Percentiles rank a stretch among this genome's conserved stretches.
These are phyloP conservation scores for Paracoccidioides lutzii DNA, from an alignment of 2,329 filamentous ascomycete species.

Conservation along the genomic window DNA sequence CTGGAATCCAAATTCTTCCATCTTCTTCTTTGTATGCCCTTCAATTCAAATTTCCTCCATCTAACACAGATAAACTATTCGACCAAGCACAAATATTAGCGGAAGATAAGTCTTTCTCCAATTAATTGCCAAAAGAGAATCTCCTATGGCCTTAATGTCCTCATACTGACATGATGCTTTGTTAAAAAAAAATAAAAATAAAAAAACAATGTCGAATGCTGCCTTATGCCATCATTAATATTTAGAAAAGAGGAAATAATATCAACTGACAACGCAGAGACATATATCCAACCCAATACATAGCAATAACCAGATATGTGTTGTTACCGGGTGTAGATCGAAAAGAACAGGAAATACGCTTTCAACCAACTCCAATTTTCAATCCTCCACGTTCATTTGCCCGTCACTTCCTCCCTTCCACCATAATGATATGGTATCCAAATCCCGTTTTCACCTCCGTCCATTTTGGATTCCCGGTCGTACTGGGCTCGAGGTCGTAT, in stretches of 20 bases:
- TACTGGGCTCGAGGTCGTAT: constrained; percentile 49
- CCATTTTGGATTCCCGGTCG: constrained; percentile 48
- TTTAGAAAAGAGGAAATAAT: too few relatives aligned
- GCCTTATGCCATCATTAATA: background rate
- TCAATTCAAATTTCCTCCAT: too few relatives aligned
- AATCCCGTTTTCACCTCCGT: constrained; percentile 50
- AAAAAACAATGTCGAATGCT: background rate
- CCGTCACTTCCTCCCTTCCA: constrained; percentile 47
- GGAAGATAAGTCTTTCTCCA: background rate
- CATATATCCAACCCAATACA: background rate
- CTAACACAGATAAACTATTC: too few relatives aligned
- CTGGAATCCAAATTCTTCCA: too few relatives aligned
- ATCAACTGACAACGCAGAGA: too few relatives aligned
- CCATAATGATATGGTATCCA: constrained; percentile 58
- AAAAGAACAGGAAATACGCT: background rate
- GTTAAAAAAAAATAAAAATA: background rate
- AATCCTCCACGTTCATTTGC: background rate
- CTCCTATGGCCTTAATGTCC: background rate
- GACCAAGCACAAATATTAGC: too few relatives aligned
- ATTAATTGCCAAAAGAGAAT: background rate
- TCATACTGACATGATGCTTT: background rate
- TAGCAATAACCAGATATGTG: background rate
- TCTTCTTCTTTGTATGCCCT: too few relatives aligned
- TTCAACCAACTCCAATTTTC: background rate
- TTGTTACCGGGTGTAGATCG: background rate